Conservation (phyloP, 2,329 filamentous ascomycete genomes). For the Verticillium isaacii region DNA sequence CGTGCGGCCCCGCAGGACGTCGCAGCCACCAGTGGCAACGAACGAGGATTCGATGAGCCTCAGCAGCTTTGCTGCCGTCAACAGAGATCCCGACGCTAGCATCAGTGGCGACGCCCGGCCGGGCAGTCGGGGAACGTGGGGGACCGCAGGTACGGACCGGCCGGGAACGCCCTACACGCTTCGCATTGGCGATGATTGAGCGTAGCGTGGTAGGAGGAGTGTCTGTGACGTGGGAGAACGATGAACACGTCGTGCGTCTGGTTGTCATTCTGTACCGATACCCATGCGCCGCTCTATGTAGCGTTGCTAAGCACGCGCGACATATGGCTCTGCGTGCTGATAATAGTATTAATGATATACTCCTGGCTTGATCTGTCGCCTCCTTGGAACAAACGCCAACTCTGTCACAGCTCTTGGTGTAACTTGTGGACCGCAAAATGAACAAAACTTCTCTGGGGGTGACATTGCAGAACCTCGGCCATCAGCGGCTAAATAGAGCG, state of each 20-base stretch:
- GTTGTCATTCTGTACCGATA: not conserved
- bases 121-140: not conserved
- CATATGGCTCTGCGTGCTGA: not conserved
- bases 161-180: not conserved
- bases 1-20: conserved; percentile 8
- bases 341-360: not conserved
- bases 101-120: conserved; percentile 1
- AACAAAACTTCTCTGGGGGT: too few relatives aligned
- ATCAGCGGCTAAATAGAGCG: too few relatives aligned
- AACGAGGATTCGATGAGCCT: conserved; percentile 13
- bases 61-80: conserved; percentile 12
- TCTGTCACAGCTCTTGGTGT: too few relatives aligned
- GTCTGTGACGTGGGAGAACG: not conserved
- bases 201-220: not conserved
- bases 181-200: not conserved
- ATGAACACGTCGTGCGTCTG: not conserved
- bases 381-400: too few relatives aligned
- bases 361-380: not conserved
- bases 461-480: too few relatives aligned
- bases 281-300: not conserved
- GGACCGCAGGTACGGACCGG: not conserved
- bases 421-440: too few relatives aligned
- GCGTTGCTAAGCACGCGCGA: not conserved
- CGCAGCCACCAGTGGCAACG: conserved; percentile 4
- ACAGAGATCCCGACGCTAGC: conserved; percentile 4